A percentile compares a stretch with the other conserved stretches of the same genome.
Conservation (phyloP, 805 yeast genomes). For the Zygosaccharomyces bisporus region DNA sequence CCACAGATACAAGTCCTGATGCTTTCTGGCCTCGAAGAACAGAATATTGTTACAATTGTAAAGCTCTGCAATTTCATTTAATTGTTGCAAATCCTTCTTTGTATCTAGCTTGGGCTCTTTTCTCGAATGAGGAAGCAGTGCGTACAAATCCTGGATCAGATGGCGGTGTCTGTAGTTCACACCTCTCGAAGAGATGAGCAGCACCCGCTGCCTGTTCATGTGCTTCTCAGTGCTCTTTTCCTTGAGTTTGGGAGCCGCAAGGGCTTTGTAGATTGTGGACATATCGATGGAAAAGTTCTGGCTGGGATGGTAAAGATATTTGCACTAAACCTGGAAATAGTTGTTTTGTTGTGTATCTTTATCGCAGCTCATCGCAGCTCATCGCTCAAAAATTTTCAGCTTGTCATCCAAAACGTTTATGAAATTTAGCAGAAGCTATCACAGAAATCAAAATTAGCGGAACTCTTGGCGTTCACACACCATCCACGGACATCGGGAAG, state of each 20-base stretch:
- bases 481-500: not conserved
- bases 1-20: constrained; percentile 93
- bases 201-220: constrained; percentile 81
- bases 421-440: not conserved
- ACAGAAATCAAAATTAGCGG: not conserved
- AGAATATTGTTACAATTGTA: constrained; percentile 95
- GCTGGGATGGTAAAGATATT: not conserved
- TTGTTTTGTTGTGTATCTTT: constrained; percentile 6
- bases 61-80: constrained; percentile 93
- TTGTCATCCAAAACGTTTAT: constrained; percentile 3
- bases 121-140: constrained; percentile 87
- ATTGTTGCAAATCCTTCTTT: constrained; percentile 79
- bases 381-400: constrained; percentile 13
- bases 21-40: constrained; percentile 94
- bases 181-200: constrained; percentile 91
- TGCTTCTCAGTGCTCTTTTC: constrained; percentile 47
- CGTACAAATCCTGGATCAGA: constrained; percentile 72
- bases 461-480: constrained; percentile 2
- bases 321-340: no score
- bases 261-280: constrained; percentile 72
- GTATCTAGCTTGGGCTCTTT: constrained; percentile 95
- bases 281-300: constrained; percentile 32
- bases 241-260: constrained; percentile 46
- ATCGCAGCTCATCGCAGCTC: constrained; percentile 5
- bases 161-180: constrained; percentile 95